A percentile compares a stretch with the other conserved stretches of the same genome.
These are phyloP conservation scores for Candida taoyuanica DNA, from an alignment of 805 yeast genomes.

Conservation along the genomic window DNA sequence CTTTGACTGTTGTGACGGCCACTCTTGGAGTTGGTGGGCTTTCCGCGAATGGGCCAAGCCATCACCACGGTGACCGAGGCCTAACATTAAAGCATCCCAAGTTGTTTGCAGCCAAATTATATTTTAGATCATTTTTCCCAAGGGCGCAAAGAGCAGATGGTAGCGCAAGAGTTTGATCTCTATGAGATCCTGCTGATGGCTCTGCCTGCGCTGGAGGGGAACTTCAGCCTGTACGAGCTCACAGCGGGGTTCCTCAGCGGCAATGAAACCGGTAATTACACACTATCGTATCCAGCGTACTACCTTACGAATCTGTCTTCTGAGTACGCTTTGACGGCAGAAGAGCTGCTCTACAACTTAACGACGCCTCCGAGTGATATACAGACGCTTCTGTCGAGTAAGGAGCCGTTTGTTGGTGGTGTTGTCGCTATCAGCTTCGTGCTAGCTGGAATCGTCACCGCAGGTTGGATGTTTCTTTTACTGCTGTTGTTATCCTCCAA, in stretches of 20 bases:
- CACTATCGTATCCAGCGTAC: constrained; percentile 34
- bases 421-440: constrained; percentile 44
- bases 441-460: constrained; percentile 50
- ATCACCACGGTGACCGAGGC: background rate
- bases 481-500: constrained; percentile 51
- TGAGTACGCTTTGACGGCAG: no score
- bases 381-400: constrained; percentile 9
- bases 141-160: no score
- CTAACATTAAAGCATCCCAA: no score
- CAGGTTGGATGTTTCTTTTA: constrained; percentile 67
- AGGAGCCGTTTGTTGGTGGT: constrained; percentile 35
- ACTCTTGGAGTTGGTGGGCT: no score
- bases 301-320: constrained; percentile 45
- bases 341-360: constrained; percentile 3
- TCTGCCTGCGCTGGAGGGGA: constrained; percentile 11
- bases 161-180: background rate
- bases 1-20: no score
- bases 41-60: background rate
- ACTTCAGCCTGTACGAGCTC: constrained; percentile 21
- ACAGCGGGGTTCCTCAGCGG: constrained; percentile 17
- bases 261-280: constrained; percentile 1
- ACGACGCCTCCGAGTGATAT: background rate
- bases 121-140: no score
- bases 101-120: no score
- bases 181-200: constrained; percentile 3